Evolutionary conservation across 1,284 basidiomycete species (phyloP), one percentile per base, ranked within the genome.

Genomic region (Leccinum subatratum): DNA sequence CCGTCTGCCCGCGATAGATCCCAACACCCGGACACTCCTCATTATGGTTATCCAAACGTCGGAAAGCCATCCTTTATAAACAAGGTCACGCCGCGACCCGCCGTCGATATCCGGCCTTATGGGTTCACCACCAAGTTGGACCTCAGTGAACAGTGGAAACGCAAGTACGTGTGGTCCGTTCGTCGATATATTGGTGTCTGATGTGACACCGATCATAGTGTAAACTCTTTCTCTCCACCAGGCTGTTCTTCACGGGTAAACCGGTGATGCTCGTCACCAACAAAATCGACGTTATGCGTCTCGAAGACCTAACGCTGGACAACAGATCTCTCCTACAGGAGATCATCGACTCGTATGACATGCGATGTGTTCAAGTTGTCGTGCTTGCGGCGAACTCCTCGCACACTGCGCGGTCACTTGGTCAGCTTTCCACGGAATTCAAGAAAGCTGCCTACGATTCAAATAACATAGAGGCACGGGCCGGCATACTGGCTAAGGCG

Each of bases 41-140:
- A 92, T 98, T 98, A 95, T 74, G 95, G 96, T 62, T 98, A 98
- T 81, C 95, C 95, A 34, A 98, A 98, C 76, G 95, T 98, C 75
- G 96, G 95, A 69, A 98, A 98, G 81, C 96, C 93, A 18, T 95
- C 93, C 45, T 98, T 98, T 80, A 94, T 98, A 75, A 98, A 98
- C 87, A 98, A 98, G 80, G 92, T 98, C 74, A 97, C 95, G 37
- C 89, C 12, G 18, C 16, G 96, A 64, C 96, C 95, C 68, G 95
- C 98, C 75, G 95, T 98, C 72, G 95, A 98, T 77, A 95, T 98
- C 39, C 95, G 97, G 79, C 95, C 95, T 45, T 98, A 98, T 77
- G 96, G 95, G 4, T 98, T 98, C 83, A 98, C 96, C 59, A 98
- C 95, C 62, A 98, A 97, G 80, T 95, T 98, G 94, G 95, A 98